Evolutionary conservation across 495 filamentous ascomycete species (phyloP), one percentile per base, ranked within the genome.

Genomic region (Neurospora sp.): DNA sequence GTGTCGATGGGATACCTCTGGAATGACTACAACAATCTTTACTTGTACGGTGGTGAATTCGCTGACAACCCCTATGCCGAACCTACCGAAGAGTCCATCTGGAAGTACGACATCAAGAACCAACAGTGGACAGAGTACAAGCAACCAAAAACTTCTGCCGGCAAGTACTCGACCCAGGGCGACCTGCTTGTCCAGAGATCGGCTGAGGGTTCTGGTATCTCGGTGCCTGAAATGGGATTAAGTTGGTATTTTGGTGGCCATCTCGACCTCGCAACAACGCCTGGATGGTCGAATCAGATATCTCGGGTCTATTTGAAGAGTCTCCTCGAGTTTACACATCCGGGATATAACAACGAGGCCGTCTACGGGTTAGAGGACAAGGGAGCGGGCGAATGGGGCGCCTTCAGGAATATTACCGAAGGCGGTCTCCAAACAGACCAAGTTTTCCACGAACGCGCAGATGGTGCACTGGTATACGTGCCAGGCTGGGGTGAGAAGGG

Each of bases 181-280:
- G 84, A 83, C 39, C 78, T 83, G 12, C 82, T 84, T 1, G 81
- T 92, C 4, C 86, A 92, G 73, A 82, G 90, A 37, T 82, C 90
- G 1, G 91, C 90, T 20, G 91, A 94, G 77, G 91, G 91, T 38
- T 89, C 92, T 16, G 90, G 90, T 2, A 76, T 91, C 20, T 91
- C 87, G 69, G 87, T 93, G 9, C 85, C 90, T 17, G 87, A 90
- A 40, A 77, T 93, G 8, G 91, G 90, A 0, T 73, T 89, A 70
- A 90, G 90, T 12, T 94, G 86, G 83, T 93, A 92, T 77, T 94
- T 94, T 79, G 91, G 91, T 38, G 91, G 91, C 0, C 92, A 93
- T 79, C 79, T 90, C 17, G 91, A 94, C 77, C 79, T 81, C 69
- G 86, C 85, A 48, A 94, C 91, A 1, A 92, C 91, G 1, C 81